Evolutionary conservation across 2,329 filamentous ascomycete genomes (phyloP).

Genomic region (Lachnellula arida): DNA sequence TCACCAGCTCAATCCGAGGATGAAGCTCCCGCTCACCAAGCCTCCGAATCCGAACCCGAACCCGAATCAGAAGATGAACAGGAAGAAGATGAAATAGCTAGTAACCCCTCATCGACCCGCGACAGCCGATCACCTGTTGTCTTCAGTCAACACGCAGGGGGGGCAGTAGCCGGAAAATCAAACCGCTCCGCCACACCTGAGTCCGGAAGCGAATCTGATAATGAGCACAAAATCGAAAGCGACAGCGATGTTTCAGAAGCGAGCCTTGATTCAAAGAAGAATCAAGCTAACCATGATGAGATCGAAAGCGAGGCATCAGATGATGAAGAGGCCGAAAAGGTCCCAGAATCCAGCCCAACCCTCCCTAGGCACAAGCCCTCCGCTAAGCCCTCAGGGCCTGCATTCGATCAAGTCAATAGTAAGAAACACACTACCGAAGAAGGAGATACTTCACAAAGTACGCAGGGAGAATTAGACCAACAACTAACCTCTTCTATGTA

Average conservation of each 20-base stretch:
- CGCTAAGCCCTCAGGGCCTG: background rate
- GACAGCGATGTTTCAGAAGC: background rate
- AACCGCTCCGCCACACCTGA: background rate
- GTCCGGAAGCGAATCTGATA: background rate
- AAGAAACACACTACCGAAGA: conserved; percentile 19
- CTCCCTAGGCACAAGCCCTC: conserved; percentile 2
- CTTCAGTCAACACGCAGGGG: conserved; percentile 18
- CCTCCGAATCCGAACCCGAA: background rate
- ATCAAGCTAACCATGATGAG: background rate
- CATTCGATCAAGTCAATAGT: conserved; percentile 14
- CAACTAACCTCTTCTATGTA: conserved; percentile 29
- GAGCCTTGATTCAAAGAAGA: background rate
- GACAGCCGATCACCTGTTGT: conserved; percentile 29
- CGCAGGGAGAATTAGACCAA: conserved; percentile 26
- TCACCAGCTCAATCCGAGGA: background rate
- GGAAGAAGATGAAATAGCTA: conserved; percentile 15
- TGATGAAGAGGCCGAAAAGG: background rate
- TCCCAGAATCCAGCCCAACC: conserved; percentile 17
- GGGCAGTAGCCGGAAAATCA: background rate
- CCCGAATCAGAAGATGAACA: background rate
- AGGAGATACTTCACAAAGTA: conserved; percentile 8
- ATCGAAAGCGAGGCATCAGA: conserved; percentile 8
- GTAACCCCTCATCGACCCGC: conserved; percentile 19
- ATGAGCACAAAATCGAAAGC: background rate
- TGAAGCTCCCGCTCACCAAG: background rate